Percentiles rank a stretch among this genome's conserved stretches.
phyloP scores from a whole-genome alignment of 169 alveolate species.

The Eimeria maxima region DNA sequence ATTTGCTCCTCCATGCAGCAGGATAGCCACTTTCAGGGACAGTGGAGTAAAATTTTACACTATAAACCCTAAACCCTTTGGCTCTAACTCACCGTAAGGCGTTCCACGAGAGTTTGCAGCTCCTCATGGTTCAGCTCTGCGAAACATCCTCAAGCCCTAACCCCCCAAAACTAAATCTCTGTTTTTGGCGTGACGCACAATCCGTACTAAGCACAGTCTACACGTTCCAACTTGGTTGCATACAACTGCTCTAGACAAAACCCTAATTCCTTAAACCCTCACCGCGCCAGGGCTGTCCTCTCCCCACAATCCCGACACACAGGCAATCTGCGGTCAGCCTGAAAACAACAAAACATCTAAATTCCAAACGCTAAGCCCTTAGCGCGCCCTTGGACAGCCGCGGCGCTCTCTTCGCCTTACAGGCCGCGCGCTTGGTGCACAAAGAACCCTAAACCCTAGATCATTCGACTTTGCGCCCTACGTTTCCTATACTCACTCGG shows the following conservation, averaged over 20 bases:
- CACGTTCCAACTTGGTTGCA: neutral
- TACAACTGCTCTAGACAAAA: neutral
- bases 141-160: neutral
- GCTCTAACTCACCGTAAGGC: slow-evolving; percentile 40
- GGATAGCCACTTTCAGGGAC: neutral
- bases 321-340: slow-evolving; percentile 84
- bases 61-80: slow-evolving; percentile 46
- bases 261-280: slow-evolving; percentile 45
- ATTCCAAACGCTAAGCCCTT: neutral
- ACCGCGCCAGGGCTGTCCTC: slow-evolving; percentile 84
- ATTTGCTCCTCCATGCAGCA: neutral
- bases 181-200: neutral
- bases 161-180: slow-evolving; percentile 47
- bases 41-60: neutral
- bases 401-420: neutral
- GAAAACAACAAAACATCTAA: neutral
- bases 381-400: neutral
- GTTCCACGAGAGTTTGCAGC: slow-evolving; percentile 68
- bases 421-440: neutral
- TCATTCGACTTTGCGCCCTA: slow-evolving; percentile 5
- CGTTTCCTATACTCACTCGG: slow-evolving; percentile 69
- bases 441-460: slow-evolving; percentile 62
- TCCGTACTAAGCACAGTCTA: neutral
- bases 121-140: slow-evolving; percentile 71
- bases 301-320: slow-evolving; percentile 83